phyloP scores from a whole-genome alignment of 2,329 filamentous ascomycete species.

The Ceratocystis ficicola region DNA sequence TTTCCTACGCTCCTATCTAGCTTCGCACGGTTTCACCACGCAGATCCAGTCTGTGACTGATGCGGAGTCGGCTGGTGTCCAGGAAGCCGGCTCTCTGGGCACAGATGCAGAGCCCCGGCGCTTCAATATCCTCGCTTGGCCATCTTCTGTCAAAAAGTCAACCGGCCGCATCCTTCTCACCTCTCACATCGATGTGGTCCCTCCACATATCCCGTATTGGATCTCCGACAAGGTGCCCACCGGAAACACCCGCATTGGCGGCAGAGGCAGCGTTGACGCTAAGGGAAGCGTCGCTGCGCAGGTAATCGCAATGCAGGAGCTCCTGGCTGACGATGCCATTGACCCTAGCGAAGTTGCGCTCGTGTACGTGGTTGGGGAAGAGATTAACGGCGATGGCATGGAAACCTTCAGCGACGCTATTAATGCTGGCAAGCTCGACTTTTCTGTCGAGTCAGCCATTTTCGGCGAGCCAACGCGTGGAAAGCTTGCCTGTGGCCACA shows the following conservation, averaged over 20 bases:
- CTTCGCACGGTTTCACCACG: slow-evolving; percentile 35
- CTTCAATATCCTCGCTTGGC: slow-evolving; percentile 69
- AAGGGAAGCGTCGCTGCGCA: slow-evolving; percentile 62
- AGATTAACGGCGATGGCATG: slow-evolving; percentile 75
- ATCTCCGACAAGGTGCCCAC: slow-evolving; percentile 38
- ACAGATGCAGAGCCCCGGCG: slow-evolving; percentile 29
- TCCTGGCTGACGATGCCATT: slow-evolving; percentile 36
- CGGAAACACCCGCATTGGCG: slow-evolving; percentile 44
- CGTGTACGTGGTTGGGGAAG: slow-evolving; percentile 69
- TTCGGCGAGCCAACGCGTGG: slow-evolving; percentile 91
- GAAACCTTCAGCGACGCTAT: slow-evolving; percentile 34
- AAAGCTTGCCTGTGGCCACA: slow-evolving; percentile 81
- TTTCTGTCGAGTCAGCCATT: slow-evolving; percentile 51
- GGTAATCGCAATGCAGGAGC: slow-evolving; percentile 51
- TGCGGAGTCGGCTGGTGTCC: background rate
- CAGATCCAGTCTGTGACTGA: slow-evolving; percentile 34
- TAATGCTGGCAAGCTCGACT: slow-evolving; percentile 23
- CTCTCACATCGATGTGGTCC: slow-evolving; percentile 72
- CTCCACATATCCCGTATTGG: slow-evolving; percentile 59
- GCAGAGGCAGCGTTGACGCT: slow-evolving; percentile 62
- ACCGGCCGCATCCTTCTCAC: slow-evolving; percentile 53
- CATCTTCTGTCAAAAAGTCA: slow-evolving; percentile 34
- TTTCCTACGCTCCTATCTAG: slow-evolving; percentile 57
- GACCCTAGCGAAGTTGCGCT: slow-evolving; percentile 43
- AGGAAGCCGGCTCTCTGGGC: slow-evolving; percentile 24